Base-by-base conservation (phyloP, 1,139 yeast genomes). In the Arxiozyma bovina region DNA sequence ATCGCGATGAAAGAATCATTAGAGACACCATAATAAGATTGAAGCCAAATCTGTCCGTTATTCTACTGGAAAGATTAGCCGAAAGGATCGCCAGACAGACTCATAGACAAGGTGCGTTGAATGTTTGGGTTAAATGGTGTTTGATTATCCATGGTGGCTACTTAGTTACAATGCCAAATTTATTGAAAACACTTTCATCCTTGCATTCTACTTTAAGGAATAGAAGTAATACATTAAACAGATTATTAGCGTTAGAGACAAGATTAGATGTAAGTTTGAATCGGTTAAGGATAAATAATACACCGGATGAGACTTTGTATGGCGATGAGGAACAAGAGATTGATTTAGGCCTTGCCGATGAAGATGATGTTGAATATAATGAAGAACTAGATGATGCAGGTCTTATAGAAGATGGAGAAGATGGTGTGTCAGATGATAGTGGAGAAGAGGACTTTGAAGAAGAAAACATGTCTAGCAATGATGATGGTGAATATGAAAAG, bases 51-150 rank as follows among this genome's bases (percentile, higher is more conserved):
- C 75, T 87, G 53, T 93, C 96, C 0, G 88, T 89, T 15, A 70
- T 79, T 11, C 75, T 93, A 48, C 74, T 94, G 59, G 96, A 91
- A 66, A 78, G 91, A 63, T 74, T 93, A 43, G 90, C 96, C 1
- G 96, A 90, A 67, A 80, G 88, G 68, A 81, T 89, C 57, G 85
- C 91, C 12, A 80, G 94, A 63, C 75, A 77, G 27, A 80, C 83
- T 6, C 72, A 77, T 56, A 66, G 76, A 53, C 90, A 90, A 59
- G 87, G 85, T 44, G 85, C 83, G 57, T 76, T 93, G 59, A 85
- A 86, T 60, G 77, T 82, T 51, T 93, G 99, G 99, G 83, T 91
- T 60, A 88, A 91, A 69, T 91, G 97, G 94, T 84, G 90, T 51
- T 76, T 94, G 64, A 84, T 93, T 50, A 82, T 87, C 44, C 99